These are phyloP conservation scores for Fusarium sp. DNA, from an alignment of 2,329 filamentous ascomycete genomes.

Conservation along the genomic window DNA sequence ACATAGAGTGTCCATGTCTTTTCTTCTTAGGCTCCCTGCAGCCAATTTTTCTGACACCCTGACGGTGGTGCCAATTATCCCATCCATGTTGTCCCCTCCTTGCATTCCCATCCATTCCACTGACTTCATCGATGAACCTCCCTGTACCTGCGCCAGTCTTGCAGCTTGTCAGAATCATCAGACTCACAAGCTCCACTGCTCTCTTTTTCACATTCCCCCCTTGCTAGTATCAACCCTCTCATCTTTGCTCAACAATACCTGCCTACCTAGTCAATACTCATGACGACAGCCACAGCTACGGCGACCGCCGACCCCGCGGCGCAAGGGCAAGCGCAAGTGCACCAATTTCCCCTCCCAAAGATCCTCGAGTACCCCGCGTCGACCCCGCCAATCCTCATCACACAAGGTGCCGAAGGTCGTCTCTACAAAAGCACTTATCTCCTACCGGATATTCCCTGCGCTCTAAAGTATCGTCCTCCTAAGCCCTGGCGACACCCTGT, in stretches of 20 bases:
- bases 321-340: conserved; percentile 42
- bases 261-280: not conserved
- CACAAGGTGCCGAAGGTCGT: conserved; percentile 95
- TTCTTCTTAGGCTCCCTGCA: not conserved
- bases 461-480: conserved; percentile 89
- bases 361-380: conserved; percentile 73
- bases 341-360: conserved; percentile 66
- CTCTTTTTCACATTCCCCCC: conserved; percentile 14
- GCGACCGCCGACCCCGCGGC: conserved; percentile 34
- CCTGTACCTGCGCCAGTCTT: conserved; percentile 42
- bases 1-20: not conserved
- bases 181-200: conserved; percentile 17
- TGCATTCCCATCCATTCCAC: conserved; percentile 16
- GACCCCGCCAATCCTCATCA: conserved; percentile 75
- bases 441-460: conserved; percentile 72
- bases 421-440: conserved; percentile 91
- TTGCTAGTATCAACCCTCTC: conserved; percentile 1
- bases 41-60: not conserved
- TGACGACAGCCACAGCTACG: conserved; percentile 32
- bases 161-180: conserved; percentile 37
- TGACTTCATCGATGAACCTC: conserved; percentile 40
- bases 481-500: conserved; percentile 93
- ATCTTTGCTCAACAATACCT: conserved; percentile 14
- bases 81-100: conserved; percentile 2
- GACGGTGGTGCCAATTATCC: conserved; percentile 36